Percentiles rank a stretch among this genome's conserved stretches.
These are phyloP conservation scores for Trichophaea hybrida DNA, from an alignment of 2,329 filamentous ascomycete species.

Conservation along the genomic window DNA sequence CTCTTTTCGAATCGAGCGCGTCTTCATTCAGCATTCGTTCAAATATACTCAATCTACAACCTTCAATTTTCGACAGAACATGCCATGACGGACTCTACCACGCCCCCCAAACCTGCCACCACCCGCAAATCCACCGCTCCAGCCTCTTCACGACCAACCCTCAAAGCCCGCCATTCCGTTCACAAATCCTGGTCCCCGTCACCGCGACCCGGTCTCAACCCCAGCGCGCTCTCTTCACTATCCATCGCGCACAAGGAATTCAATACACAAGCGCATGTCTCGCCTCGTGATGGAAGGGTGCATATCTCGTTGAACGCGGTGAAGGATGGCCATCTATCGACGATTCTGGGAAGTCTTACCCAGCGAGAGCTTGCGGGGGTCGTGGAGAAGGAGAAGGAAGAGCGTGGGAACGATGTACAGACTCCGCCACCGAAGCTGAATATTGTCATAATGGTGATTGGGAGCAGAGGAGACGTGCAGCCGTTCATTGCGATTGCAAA, in stretches of 20 bases:
- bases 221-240: slow-evolving; percentile 10
- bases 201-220: background rate
- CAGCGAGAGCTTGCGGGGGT: background rate
- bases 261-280: slow-evolving; percentile 17
- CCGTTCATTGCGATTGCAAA: slow-evolving; percentile 65
- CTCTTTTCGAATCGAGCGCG: background rate
- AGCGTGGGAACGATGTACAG: background rate
- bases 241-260: slow-evolving; percentile 19
- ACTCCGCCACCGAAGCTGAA: slow-evolving; percentile 39
- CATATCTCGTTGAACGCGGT: slow-evolving; percentile 21
- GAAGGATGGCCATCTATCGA: slow-evolving; percentile 4
- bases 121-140: background rate
- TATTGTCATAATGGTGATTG: slow-evolving; percentile 73
- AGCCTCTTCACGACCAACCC: background rate
- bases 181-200: slow-evolving; percentile 15
- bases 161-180: background rate
- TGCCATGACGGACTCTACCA: background rate
- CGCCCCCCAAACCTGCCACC: background rate
- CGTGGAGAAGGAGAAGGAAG: background rate
- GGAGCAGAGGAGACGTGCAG: slow-evolving; percentile 64
- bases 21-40: background rate
- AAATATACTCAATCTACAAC: background rate
- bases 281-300: slow-evolving; percentile 17
- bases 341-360: background rate
- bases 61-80: background rate